A percentile compares a stretch with the other conserved stretches of the same genome.
Evolutionary conservation across 352 stramenopile genomes (phyloP).

Genomic region (Globisporangium cederbergense): DNA sequence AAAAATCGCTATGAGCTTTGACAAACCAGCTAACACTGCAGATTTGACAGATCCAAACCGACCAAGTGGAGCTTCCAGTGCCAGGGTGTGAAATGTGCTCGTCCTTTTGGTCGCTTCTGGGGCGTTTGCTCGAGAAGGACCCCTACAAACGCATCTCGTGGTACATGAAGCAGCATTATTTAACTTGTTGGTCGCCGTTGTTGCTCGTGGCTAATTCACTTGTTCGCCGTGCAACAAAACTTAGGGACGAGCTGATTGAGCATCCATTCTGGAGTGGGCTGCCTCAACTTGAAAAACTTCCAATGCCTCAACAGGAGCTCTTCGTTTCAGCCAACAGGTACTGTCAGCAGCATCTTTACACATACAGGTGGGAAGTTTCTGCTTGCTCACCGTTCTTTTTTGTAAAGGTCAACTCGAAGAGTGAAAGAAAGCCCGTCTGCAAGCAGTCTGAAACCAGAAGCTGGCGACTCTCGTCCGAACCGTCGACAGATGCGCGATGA

Average conservation of each 20-base stretch:
- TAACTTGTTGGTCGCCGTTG: not conserved
- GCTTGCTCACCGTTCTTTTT: not conserved
- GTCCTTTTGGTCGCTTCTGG: constrained; percentile 56
- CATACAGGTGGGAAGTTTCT: not conserved
- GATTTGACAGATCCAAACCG: constrained; percentile 61
- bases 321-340: constrained; percentile 35
- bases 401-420: constrained; percentile 2
- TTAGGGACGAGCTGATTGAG: constrained; percentile 56
- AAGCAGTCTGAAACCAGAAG: constrained; percentile 2
- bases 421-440: not conserved
- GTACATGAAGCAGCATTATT: constrained; percentile 24
- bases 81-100: constrained; percentile 48
- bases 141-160: constrained; percentile 72
- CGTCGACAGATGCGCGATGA: not conserved
- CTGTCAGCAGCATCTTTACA: not conserved
- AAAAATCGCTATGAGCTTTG: not conserved
- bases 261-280: constrained; percentile 67
- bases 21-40: constrained; percentile 9
- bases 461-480: not conserved
- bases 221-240: not conserved
- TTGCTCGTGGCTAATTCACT: constrained; percentile 9
- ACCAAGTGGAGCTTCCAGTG: constrained; percentile 39
- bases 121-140: constrained; percentile 61
- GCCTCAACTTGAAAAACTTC: constrained; percentile 22
- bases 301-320: constrained; percentile 59